Conservation (phyloP, 108 stramenopile species). For the Phaeodactylum tricornutum region DNA sequence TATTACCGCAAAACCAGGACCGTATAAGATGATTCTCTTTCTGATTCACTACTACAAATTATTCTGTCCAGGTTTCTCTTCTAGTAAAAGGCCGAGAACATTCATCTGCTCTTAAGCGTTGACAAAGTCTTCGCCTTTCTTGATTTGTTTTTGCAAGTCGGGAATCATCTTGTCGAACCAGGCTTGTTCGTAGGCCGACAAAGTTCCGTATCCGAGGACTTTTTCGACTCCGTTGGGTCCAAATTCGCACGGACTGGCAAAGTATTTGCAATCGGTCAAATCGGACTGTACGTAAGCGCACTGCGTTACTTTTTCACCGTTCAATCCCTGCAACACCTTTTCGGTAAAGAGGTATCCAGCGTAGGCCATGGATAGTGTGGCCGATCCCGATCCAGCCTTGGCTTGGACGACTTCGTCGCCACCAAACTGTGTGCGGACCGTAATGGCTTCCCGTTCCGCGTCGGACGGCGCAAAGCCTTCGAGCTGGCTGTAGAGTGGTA, state of each 20-base stretch:
- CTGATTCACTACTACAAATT: too few relatives aligned
- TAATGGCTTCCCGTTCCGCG: slow-evolving; percentile 83
- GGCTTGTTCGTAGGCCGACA: slow-evolving; percentile 87
- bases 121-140: slow-evolving; percentile 96
- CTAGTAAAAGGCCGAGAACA: too few relatives aligned
- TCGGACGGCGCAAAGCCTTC: slow-evolving; percentile 78
- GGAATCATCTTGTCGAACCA: slow-evolving; percentile 97
- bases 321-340: slow-evolving; percentile 86
- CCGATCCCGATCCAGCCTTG: slow-evolving; percentile 97
- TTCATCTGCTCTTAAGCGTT: too few relatives aligned
- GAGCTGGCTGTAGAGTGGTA: slow-evolving; percentile 94
- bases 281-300: slow-evolving; percentile 92
- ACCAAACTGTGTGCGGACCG: slow-evolving; percentile 96
- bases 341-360: slow-evolving; percentile 93
- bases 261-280: slow-evolving; percentile 91
- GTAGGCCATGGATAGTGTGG: slow-evolving; percentile 98
- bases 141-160: slow-evolving; percentile 89
- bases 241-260: slow-evolving; percentile 92
- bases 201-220: slow-evolving; percentile 74
- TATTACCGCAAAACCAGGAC: too few relatives aligned
- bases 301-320: slow-evolving; percentile 83
- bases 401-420: slow-evolving; percentile 99
- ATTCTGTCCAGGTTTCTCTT: too few relatives aligned
- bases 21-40: too few relatives aligned
- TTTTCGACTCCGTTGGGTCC: slow-evolving; percentile 93